phyloP scores from a whole-genome alignment of 805 yeast genomes.

The Wickerhamiella musiphila region DNA sequence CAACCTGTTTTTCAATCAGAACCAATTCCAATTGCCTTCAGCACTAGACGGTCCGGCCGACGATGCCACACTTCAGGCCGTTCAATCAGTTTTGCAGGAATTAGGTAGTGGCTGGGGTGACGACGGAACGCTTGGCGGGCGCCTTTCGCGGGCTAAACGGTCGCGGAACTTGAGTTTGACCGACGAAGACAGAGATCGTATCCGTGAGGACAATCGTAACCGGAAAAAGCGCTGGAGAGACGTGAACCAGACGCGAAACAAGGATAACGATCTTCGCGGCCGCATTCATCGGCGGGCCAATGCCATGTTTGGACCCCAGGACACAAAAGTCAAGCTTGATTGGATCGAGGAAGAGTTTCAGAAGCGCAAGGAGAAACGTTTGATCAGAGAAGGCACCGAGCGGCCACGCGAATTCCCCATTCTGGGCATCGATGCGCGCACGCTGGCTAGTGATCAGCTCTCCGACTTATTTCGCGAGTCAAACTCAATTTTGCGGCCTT shows the following conservation, averaged over 20 bases:
- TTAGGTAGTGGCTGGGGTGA: constrained; percentile 6
- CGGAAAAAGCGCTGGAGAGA: constrained; percentile 76
- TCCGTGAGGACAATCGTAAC: constrained; percentile 52
- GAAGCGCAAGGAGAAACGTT: constrained; percentile 42
- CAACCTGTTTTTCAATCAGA: neutral
- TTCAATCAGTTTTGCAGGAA: constrained; percentile 15
- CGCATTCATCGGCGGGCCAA: constrained; percentile 61
- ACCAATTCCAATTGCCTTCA: neutral
- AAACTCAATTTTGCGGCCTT: constrained; percentile 10
- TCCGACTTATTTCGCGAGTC: constrained; percentile 11
- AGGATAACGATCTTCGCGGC: constrained; percentile 72
- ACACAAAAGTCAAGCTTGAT: constrained; percentile 32
- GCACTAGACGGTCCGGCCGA: constrained; percentile 11
- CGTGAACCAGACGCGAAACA: constrained; percentile 59
- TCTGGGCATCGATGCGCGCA: constrained; percentile 3
- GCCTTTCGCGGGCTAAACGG: neutral
- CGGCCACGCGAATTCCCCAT: constrained; percentile 1
- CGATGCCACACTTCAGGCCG: constrained; percentile 16
- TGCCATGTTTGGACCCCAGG: constrained; percentile 43
- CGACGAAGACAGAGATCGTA: constrained; percentile 32
- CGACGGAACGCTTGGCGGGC: constrained; percentile 1
- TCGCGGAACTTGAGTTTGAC: constrained; percentile 8
- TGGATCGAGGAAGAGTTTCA: constrained; percentile 70
- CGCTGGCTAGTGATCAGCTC: constrained; percentile 10
- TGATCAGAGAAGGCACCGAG: constrained; percentile 23